Evolutionary conservation across 108 stramenopile species (phyloP), one percentile per base, ranked within the genome.

Genomic region (Nannochloropsis salina): DNA sequence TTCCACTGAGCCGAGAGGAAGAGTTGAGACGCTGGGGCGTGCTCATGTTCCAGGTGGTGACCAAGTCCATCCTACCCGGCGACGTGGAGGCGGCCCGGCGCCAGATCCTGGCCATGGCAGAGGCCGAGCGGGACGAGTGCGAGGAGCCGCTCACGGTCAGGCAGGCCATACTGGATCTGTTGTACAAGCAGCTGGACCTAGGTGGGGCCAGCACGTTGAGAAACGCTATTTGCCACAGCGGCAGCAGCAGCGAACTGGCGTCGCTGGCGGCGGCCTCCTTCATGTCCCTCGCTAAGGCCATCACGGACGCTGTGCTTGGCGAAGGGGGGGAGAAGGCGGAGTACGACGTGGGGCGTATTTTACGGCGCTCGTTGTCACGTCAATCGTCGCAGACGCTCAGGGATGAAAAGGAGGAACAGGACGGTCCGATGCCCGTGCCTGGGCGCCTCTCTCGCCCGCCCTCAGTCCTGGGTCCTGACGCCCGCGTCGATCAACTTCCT

Each of bases 11-110:
- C n/a, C 61, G 61, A n/a, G 61, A 74, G n/a, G 6, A 74, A n/a
- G 61, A 74, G 61, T 74, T 74, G 6, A 74, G n/a, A n/a, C 15
- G 61, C 3, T 74, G 61, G 61, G 61, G 61, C n/a, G 61, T 74
- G 8, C n/a, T 74, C 20, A 74, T 74, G 61, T 74, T n/a, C n/a
- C 61, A 74, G 61, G 61, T 74, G 6, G 61, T n/a, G 8, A 74
- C 61, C 4, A 74, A 74, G 61, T n/a, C 61, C 20, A 74, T 74
- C 8, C 61, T 74, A n/a, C 61, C 15, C 61, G 61, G 61, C 15
- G 61, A 74, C n/a, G 61, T 74, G 61, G 61, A 74, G 20, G n/a
- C 61, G 61, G 61, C 61, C n/a, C 61, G 61, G n/a, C 61, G 61
- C 20, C 61, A 74, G 61, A 74, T 74, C 61, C n/a, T 74, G 61